phyloP scores from a whole-genome alignment of 1,284 basidiomycete species.

The Trametes versicolor region DNA sequence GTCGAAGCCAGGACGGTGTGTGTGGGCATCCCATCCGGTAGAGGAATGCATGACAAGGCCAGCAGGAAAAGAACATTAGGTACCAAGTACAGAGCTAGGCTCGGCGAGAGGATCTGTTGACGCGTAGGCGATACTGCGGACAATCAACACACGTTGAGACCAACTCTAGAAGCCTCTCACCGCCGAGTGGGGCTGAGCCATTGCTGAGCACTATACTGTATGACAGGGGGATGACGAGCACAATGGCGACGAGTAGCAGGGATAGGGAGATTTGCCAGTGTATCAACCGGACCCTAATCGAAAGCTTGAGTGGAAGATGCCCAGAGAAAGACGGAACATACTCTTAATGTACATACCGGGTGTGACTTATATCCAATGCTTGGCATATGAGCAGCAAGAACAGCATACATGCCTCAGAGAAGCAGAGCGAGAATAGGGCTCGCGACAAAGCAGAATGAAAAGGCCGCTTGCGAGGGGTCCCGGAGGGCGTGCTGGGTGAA shows the following conservation, averaged over 20 bases:
- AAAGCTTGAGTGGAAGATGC: not conserved
- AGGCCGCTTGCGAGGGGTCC: slow-evolving; percentile 40
- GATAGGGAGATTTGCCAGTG: slow-evolving; percentile 73
- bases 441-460: slow-evolving; percentile 65
- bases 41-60: slow-evolving; percentile 69
- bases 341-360: slow-evolving; percentile 53
- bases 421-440: slow-evolving; percentile 68
- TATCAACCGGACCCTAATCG: slow-evolving; percentile 61
- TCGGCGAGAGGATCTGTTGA: slow-evolving; percentile 43
- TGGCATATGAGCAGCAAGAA: slow-evolving; percentile 76
- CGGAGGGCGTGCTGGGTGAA: slow-evolving; percentile 39
- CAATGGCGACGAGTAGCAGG: slow-evolving; percentile 62
- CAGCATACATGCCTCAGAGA: slow-evolving; percentile 73
- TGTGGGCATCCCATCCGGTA: slow-evolving; percentile 59
- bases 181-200: slow-evolving; percentile 31
- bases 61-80: slow-evolving; percentile 68
- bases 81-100: slow-evolving; percentile 55
- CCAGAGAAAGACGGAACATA: not conserved
- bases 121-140: slow-evolving; percentile 39
- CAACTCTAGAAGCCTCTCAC: slow-evolving; percentile 13
- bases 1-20: slow-evolving; percentile 55
- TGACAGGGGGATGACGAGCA: slow-evolving; percentile 68
- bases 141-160: slow-evolving; percentile 7
- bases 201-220: slow-evolving; percentile 67
- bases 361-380: slow-evolving; percentile 59